Percentiles rank a stretch among this genome's conserved stretches.
These are phyloP conservation scores for Epichloe sibirici DNA, from an alignment of 2,329 filamentous ascomycete genomes.

Conservation along the genomic window DNA sequence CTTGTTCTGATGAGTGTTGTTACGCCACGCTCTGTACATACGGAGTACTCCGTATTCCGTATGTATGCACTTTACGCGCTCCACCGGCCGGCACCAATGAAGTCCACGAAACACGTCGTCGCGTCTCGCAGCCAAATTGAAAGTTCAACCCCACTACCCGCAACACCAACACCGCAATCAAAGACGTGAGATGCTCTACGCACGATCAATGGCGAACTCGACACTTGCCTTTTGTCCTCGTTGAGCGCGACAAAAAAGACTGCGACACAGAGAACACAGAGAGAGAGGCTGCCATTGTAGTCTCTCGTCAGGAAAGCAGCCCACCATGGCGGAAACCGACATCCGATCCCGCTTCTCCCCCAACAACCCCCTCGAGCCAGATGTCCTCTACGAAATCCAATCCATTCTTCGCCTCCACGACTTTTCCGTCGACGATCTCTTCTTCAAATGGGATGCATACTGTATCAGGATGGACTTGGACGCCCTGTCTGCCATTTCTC, in stretches of 20 bases:
- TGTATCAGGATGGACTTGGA: conserved; percentile 86
- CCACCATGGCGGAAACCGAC: conserved; percentile 25
- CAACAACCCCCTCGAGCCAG: conserved; percentile 48
- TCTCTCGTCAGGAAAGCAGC: neutral
- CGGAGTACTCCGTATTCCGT: no score
- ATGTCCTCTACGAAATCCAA: conserved; percentile 69
- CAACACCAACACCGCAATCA: no score
- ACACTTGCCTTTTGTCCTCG: no score
- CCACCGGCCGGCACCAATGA: neutral
- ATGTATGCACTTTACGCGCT: conserved; percentile 1
- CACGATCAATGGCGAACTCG: no score
- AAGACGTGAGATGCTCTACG: no score
- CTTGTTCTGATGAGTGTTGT: neutral
- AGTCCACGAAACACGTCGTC: neutral
- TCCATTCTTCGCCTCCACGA: conserved; percentile 79
- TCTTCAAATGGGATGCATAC: conserved; percentile 98
- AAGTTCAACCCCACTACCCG: neutral
- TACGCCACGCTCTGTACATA: neutral
- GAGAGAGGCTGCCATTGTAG: neutral
- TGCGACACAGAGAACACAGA: neutral
- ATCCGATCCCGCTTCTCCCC: conserved; percentile 25
- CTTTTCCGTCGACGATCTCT: conserved; percentile 73
- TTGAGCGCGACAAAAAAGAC: no score
- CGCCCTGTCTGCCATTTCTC: conserved; percentile 48
- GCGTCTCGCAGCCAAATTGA: neutral